phyloP scores from a whole-genome alignment of 1,284 basidiomycete species.

The Tilletiopsis washingtonensis region DNA sequence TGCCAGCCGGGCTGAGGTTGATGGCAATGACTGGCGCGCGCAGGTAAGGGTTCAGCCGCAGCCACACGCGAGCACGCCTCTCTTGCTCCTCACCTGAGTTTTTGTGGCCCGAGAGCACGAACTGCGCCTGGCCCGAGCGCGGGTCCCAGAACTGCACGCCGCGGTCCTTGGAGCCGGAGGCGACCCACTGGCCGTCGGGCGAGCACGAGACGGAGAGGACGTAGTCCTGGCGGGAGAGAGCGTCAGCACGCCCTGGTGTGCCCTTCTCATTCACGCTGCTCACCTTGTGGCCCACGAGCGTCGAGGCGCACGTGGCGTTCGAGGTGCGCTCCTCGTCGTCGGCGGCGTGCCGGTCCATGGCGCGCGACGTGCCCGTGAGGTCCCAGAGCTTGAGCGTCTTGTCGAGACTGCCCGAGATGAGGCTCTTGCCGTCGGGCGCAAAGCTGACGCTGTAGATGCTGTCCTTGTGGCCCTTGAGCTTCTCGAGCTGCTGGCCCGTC shows the following conservation, averaged over 20 bases:
- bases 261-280: too few relatives aligned
- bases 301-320: constrained; percentile 61
- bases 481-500: constrained; percentile 64
- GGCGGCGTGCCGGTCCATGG: constrained; percentile 23
- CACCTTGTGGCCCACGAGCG: constrained; percentile 77
- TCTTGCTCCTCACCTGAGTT: too few relatives aligned
- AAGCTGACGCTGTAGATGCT: constrained; percentile 79
- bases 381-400: constrained; percentile 85
- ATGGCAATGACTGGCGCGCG: constrained; percentile 78
- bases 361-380: constrained; percentile 53
- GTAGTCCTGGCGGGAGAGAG: constrained; percentile 56
- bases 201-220: constrained; percentile 71
- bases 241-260: too few relatives aligned
- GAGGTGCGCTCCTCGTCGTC: constrained; percentile 33
- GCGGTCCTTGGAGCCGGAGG: constrained; percentile 82
- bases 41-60: constrained; percentile 1
- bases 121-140: constrained; percentile 63
- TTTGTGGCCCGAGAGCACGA: constrained; percentile 81
- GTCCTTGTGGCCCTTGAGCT: constrained; percentile 71
- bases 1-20: constrained; percentile 66
- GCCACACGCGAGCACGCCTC: too few relatives aligned
- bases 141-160: constrained; percentile 71
- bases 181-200: constrained; percentile 77
- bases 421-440: constrained; percentile 67
- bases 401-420: constrained; percentile 76